Conservation (phyloP, 1,284 basidiomycete species). For the Sanguinoderma infundibulare region DNA sequence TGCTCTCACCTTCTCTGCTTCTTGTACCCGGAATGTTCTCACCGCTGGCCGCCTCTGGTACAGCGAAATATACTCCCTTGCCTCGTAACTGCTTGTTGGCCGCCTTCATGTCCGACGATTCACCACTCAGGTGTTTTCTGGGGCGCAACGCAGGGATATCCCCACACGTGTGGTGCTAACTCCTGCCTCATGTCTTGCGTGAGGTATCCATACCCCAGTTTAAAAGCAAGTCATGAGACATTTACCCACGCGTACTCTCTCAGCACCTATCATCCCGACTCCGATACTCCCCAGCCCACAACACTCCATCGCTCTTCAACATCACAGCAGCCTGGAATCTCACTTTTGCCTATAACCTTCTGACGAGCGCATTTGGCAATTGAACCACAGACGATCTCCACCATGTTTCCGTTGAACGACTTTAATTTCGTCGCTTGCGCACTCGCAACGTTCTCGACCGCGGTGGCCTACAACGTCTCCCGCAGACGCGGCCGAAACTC, state of each 20-base stretch:
- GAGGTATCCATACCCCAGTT: slow-evolving; percentile 14
- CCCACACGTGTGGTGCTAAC: slow-evolving; percentile 28
- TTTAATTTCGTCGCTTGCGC: slow-evolving; percentile 35
- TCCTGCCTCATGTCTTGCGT: slow-evolving; percentile 24
- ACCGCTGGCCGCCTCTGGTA: background rate
- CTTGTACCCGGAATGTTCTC: background rate
- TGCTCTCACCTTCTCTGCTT: background rate
- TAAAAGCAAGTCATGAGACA: slow-evolving; percentile 13
- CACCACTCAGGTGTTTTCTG: background rate
- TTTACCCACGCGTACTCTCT: slow-evolving; percentile 12
- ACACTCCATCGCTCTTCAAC: background rate
- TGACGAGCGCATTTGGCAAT: background rate
- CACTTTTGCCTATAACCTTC: background rate
- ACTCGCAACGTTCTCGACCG: slow-evolving; percentile 35
- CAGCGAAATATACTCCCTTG: background rate
- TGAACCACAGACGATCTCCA: background rate
- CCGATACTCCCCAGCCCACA: slow-evolving; percentile 6
- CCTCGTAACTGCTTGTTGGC: background rate
- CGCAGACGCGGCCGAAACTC: slow-evolving; percentile 21
- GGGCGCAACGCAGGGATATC: background rate
- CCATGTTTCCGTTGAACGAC: slow-evolving; percentile 36
- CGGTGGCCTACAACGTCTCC: slow-evolving; percentile 34
- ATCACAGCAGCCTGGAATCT: background rate
- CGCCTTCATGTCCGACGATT: background rate
- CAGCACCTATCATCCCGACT: slow-evolving; percentile 11